Percentiles rank a stretch among this genome's conserved stretches.
Evolutionary conservation across 148 eudicot species (phyloP).

Genomic region (Chenopodium album): DNA sequence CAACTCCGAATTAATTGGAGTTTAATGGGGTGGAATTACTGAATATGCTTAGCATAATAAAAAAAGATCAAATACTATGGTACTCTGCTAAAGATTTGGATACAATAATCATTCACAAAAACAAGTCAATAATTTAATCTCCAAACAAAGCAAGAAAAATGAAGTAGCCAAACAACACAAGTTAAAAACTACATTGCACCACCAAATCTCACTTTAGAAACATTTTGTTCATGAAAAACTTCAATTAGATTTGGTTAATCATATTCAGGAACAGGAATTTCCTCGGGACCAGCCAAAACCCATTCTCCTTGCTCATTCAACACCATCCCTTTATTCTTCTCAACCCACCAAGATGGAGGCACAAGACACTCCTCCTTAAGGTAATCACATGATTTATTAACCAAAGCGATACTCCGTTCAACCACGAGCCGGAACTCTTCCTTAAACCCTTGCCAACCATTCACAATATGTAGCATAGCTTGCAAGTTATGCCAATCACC

Average conservation of each 20-base stretch:
- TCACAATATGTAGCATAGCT: slow-evolving; percentile 52
- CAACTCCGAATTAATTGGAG: no score
- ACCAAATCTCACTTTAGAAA: no score
- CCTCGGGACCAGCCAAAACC: slow-evolving; percentile 40
- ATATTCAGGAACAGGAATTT: slow-evolving; percentile 33
- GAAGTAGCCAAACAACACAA: background rate
- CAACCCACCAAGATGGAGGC: slow-evolving; percentile 84
- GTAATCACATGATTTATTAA: slow-evolving; percentile 65
- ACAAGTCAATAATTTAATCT: background rate
- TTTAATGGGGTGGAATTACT: no score
- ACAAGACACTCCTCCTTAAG: slow-evolving; percentile 66
- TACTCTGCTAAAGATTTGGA: background rate
- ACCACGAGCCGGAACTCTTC: slow-evolving; percentile 50
- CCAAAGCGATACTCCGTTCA: slow-evolving; percentile 66
- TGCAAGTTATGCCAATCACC: slow-evolving; percentile 81
- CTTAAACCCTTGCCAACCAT: slow-evolving; percentile 66
- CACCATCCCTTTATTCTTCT: slow-evolving; percentile 77
- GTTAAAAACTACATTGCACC: no score
- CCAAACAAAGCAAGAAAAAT: background rate
- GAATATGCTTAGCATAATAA: no score
- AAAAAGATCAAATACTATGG: no score
- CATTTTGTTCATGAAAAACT: background rate
- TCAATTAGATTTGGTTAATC: background rate
- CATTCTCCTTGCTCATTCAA: slow-evolving; percentile 60
- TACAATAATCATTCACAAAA: background rate